Evolutionary conservation across 1,139 yeast species (phyloP).

Genomic region (Lodderomyces margitis): DNA sequence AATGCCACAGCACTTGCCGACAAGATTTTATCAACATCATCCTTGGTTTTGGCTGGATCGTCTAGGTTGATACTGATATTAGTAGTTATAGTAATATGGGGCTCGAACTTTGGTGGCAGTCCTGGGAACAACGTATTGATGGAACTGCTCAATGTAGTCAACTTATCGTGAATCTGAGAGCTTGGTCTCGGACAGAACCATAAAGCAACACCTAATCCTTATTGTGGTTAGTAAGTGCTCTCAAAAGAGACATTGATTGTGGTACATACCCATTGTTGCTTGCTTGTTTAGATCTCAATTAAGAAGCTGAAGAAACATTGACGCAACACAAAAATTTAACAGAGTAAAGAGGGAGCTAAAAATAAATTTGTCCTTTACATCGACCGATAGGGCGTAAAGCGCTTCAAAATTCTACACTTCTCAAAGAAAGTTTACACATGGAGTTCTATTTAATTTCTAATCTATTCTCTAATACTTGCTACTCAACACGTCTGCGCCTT

Average conservation of each 20-base stretch:
- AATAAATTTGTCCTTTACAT: too few species aligned
- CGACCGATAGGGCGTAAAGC: too few species aligned
- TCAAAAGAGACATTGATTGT: background rate
- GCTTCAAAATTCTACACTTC: too few species aligned
- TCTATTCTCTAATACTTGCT: constrained; percentile 38
- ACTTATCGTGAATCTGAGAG: constrained; percentile 54
- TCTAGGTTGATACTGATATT: constrained; percentile 46
- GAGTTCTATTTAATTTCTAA: background rate
- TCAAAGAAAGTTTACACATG: too few species aligned
- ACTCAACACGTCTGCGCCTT: constrained; percentile 53
- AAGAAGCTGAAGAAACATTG: background rate
- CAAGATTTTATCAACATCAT: constrained; percentile 59
- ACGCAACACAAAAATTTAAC: background rate
- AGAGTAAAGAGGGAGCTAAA: background rate
- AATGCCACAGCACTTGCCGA: constrained; percentile 69
- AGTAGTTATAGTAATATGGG: constrained; percentile 75
- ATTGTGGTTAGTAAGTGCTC: constrained; percentile 16
- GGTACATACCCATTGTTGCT: constrained; percentile 21
- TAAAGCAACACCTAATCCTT: constrained; percentile 51
- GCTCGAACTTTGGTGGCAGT: constrained; percentile 63
- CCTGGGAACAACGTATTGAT: constrained; percentile 69
- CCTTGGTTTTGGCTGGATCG: constrained; percentile 39
- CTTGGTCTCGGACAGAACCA: constrained; percentile 74
- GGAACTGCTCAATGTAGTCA: constrained; percentile 61
- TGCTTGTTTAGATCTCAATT: background rate